Evolutionary conservation across 2,329 filamentous ascomycete genomes (phyloP), one percentile per base, ranked within the genome.

Genomic region (Alternaria infectoria): DNA sequence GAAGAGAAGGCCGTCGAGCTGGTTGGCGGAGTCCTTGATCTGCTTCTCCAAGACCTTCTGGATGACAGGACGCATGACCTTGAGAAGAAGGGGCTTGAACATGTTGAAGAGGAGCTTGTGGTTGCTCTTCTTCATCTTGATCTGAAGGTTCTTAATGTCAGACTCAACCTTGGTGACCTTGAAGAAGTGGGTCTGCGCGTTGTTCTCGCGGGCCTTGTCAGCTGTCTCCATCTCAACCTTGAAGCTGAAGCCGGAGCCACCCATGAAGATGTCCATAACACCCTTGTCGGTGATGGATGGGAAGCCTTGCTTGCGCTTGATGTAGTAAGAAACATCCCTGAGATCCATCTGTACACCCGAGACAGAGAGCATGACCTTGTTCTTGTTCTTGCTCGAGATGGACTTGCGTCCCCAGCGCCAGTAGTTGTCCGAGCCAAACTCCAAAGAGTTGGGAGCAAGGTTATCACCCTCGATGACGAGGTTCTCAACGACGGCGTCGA

Each of bases 401-500:
- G 90, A 90, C 89, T 96, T 97, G 77, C 96, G 93, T 40, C 95
- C 96, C 90, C 92, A 97, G 70, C 92, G 90, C 88, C 94, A 93
- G 84, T 96, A 96, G 84, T 98, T 96, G 83, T 98, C 94, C 77
- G 89, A 96, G 62, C 90, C 88, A 65, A 98, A 86, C 80, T 99
- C 95, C 43, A 97, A 81, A 6, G 95, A 86, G 73, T 99, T 99
- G 67, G 96, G 96, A 82, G 94, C 93, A 72, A 99, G 89, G 82
- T 99, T 99, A 84, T 98, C 94, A 69, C 93, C 94, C 83, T 99
- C 96, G 56, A 99, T 87, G 49, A 97, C 91, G 11, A 99, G 84
- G 80, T 99, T 99, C 84, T 99, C 96, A 47, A 99, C 88, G 52
- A 98, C 88, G 52, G 91, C 91, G 80, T 99, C 96, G 55, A 97